Evolutionary conservation across 2,329 filamentous ascomycete species (phyloP), one percentile per base, ranked within the genome.

Genomic region (Botryotinia calthae): DNA sequence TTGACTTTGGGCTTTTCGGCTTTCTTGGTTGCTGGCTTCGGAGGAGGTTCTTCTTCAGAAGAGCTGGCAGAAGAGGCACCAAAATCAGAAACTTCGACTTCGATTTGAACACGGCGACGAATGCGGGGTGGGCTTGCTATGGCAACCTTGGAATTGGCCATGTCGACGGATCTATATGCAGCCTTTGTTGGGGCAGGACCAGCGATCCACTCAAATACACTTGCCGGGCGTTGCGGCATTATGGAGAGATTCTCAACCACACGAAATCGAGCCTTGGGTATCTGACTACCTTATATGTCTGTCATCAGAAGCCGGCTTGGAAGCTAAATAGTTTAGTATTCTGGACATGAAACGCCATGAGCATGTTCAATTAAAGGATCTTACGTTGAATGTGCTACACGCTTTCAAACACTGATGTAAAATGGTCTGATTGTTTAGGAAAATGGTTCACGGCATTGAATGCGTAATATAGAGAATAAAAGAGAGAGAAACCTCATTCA

Each of bases 161-260:
- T 56, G 25, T 25, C 2, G 25, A 56, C n/a, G 22, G 65, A 40
- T 67, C 65, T 9, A 56, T 67, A 67, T 67, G 65, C 65, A 42
- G 65, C 34, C 7, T 67, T 67, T 1, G 48, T 67, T 22, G 65
- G 48, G 18, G 65, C 65, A 12, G 65, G 65, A 6, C 65, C 65
- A 42, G 65, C 65, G 20, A 67, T 56, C 65, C 65, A 67, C 28
- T 67, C 65, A 7, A 67, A 42, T 2, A 67, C 48, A 67, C 48
- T 67, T 56, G 65, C 48, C 4, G 65, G 65, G 48, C 48, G 65
- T 56, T 56, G 65, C n/a, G 65, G 65, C 65, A 67, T 67, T 67
- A 31, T n/a, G 48, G n/a, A 22, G 12, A 31, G 25, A 16, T 18
- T n/a, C 4, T 31, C 25, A 22, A 42, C 2, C n/a, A 28, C 65